Conservation (phyloP, 2,329 filamentous ascomycete genomes). For the Claviceps quebecensis region DNA sequence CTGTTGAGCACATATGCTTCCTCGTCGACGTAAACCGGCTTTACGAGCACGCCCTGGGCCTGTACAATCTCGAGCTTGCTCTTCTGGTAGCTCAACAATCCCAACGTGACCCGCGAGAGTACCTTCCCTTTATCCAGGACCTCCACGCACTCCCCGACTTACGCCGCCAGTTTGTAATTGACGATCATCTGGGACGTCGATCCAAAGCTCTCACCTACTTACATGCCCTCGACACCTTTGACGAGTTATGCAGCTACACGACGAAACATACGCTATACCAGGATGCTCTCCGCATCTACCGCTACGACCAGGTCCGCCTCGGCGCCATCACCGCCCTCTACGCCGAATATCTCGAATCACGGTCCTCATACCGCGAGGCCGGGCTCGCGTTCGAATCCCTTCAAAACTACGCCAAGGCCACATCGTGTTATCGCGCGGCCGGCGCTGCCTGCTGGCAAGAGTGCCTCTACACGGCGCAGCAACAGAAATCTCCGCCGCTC, state of each 20-base stretch:
- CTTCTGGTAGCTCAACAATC: slow-evolving; percentile 89
- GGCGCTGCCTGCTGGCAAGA: slow-evolving; percentile 75
- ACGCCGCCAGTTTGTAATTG: slow-evolving; percentile 69
- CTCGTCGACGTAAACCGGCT: slow-evolving; percentile 83
- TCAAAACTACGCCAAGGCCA: slow-evolving; percentile 57
- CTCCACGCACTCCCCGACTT: slow-evolving; percentile 60
- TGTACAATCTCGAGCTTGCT: slow-evolving; percentile 84
- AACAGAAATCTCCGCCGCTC: slow-evolving; percentile 48
- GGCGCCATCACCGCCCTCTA: slow-evolving; percentile 61
- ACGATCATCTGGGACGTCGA: slow-evolving; percentile 68
- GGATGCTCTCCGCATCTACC: slow-evolving; percentile 64
- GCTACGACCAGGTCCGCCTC: slow-evolving; percentile 59
- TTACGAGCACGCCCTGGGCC: slow-evolving; percentile 76
- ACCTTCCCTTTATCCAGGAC: slow-evolving; percentile 83
- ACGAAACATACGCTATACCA: slow-evolving; percentile 69
- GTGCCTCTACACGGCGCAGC: slow-evolving; percentile 66
- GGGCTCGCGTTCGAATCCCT: slow-evolving; percentile 86
- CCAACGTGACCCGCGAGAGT: slow-evolving; percentile 89
- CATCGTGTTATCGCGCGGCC: slow-evolving; percentile 68
- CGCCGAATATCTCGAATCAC: slow-evolving; percentile 60
- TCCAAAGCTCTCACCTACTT: slow-evolving; percentile 68
- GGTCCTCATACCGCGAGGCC: slow-evolving; percentile 70
- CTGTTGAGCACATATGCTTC: slow-evolving; percentile 95
- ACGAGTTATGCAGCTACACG: slow-evolving; percentile 65
- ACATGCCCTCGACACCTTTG: slow-evolving; percentile 57